A percentile compares a stretch with the other conserved stretches of the same genome.
phyloP scores from a whole-genome alignment of 2,329 filamentous ascomycete genomes.

The Hypoxylon sp. region DNA sequence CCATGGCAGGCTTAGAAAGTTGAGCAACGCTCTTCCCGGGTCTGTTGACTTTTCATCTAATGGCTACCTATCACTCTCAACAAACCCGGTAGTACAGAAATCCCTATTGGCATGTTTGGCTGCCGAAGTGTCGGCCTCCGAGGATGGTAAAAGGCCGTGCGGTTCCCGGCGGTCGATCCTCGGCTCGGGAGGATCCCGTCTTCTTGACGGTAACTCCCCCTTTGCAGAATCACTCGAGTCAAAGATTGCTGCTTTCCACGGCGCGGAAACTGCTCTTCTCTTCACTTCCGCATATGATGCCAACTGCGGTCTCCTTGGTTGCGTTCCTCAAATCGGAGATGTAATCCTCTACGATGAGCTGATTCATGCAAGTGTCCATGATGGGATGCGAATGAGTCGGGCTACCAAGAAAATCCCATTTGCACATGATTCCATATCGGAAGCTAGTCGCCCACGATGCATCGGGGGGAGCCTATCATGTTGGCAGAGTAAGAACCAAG shows the following conservation, averaged over 20 bases:
- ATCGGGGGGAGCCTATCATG: conserved; percentile 43
- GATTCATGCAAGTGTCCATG: conserved; percentile 82
- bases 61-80: conserved; percentile 81
- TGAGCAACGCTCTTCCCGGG: conserved; percentile 71
- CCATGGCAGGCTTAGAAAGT: conserved; percentile 56
- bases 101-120: conserved; percentile 67
- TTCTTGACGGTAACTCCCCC: conserved; percentile 63
- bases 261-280: conserved; percentile 59
- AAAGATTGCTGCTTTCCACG: conserved; percentile 61
- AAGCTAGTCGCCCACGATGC: conserved; percentile 3
- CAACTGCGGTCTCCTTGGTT: conserved; percentile 72
- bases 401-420: conserved; percentile 64
- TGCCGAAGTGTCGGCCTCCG: conserved; percentile 26
- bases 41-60: conserved; percentile 84
- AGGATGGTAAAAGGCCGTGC: conserved; percentile 3
- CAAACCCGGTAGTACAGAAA: conserved; percentile 63
- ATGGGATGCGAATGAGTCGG: conserved; percentile 77
- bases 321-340: conserved; percentile 70
- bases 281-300: conserved; percentile 74
- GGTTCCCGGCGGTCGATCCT: conserved; percentile 28
- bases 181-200: conserved; percentile 65
- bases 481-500: conserved; percentile 23
- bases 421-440: conserved; percentile 64
- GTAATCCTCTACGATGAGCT: conserved; percentile 78
- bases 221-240: conserved; percentile 60